Base-by-base conservation (phyloP, 352 stramenopile genomes). In the Pythium graminicola region DNA sequence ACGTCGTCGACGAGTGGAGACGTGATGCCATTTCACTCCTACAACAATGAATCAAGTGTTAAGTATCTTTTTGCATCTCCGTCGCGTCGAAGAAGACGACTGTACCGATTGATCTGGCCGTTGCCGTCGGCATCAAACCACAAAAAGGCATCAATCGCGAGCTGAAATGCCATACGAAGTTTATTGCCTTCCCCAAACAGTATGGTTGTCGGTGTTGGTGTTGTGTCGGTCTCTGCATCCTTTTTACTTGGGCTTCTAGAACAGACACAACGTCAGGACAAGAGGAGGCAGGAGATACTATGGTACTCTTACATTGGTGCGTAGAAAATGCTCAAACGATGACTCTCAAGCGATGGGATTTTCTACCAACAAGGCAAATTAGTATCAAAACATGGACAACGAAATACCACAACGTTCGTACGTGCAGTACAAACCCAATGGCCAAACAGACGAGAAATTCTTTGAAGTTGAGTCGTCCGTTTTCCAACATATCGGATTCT, bases 401-500 rank as follows among this genome's bases (percentile, higher is more conserved):
- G 14, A 36, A 50, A 20, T 23, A 20, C 35, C 22, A 28, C 10
- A 7, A 6, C 4, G 3, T n/a, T 50, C 73, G 42, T 68, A 92
- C 82, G 24, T 93, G 81, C 19, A 94, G 72, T 16, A 95, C 76
- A 49, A 92, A 95, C 26, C 72, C 80, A 24, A 95, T 89, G 0
- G 80, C 84, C 36, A 95, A 76, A 31, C 81, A 93, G 6, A 90
- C 76, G 42, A 95, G 76, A 35, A 94, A 94, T 61, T 94, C 85
- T 47, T 92, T 93, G 58, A 95, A 95, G 22, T 60, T 87, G 14
- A 95, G 72, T 31, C 67, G 68, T 41, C 81, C 81, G 50, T 85
- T 79, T 50, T 92, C 73, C 48, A 76, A 68, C 75, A 95, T 87
- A 50, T 95, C 85, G 26, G 83, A 89, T 50, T 93, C 83, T 38